phyloP scores from a whole-genome alignment of 2,329 filamentous ascomycete genomes.

The Blastomyces emzantsi region DNA sequence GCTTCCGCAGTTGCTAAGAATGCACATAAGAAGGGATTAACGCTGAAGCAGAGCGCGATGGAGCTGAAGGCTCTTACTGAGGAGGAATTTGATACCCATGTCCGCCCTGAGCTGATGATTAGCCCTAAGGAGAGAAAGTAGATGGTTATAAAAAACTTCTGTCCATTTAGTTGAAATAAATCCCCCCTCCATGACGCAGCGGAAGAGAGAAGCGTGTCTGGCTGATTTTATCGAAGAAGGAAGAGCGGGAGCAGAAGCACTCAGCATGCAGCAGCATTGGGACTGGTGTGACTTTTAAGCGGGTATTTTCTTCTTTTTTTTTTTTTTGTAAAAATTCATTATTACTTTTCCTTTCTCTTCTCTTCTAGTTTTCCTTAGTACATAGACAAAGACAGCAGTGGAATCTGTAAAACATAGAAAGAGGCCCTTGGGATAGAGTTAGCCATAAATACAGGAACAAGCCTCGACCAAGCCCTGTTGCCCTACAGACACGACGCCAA shows the following conservation, averaged over 20 bases:
- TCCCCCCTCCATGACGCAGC: background rate
- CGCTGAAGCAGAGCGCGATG: conserved; percentile 86
- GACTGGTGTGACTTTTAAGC: conserved; percentile 2
- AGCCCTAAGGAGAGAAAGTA: conserved; percentile 63
- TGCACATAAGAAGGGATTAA: conserved; percentile 95
- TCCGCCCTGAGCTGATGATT: conserved; percentile 92
- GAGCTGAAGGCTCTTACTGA: conserved; percentile 82
- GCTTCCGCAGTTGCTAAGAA: conserved; percentile 97
- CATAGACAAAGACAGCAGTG: too few relatives aligned
- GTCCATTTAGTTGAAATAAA: background rate
- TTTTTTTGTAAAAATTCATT: background rate
- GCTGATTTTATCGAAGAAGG: background rate
- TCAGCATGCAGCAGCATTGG: background rate
- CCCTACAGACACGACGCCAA: too few relatives aligned
- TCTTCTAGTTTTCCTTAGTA: background rate
- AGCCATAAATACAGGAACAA: background rate
- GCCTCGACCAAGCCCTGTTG: too few relatives aligned
- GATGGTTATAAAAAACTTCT: conserved; percentile 3
- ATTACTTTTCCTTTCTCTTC: background rate
- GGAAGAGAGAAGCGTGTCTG: background rate
- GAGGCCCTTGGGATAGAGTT: background rate
- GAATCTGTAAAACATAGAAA: too few relatives aligned
- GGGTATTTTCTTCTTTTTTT: background rate
- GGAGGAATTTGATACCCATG: conserved; percentile 82
- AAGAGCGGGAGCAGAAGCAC: background rate